These are phyloP conservation scores for Calonectria fujianensis DNA, from an alignment of 2,329 filamentous ascomycete species.

Conservation along the genomic window DNA sequence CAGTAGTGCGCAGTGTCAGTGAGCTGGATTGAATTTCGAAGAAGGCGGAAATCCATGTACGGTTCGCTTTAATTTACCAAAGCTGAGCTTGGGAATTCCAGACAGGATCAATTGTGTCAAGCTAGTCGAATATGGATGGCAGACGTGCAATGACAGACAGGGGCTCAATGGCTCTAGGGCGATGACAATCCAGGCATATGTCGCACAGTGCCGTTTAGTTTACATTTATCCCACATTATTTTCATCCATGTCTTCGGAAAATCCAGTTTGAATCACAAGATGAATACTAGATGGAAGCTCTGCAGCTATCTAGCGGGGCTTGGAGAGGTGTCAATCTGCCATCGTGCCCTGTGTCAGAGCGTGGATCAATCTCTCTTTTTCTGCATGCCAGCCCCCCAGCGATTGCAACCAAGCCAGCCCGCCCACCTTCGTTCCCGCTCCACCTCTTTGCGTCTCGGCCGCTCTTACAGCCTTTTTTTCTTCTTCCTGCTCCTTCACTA, in stretches of 20 bases:
- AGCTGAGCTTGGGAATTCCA: not conserved
- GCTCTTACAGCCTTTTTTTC: conserved; percentile 36
- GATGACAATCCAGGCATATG: too few relatives aligned
- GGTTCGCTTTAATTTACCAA: not conserved
- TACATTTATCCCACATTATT: too few relatives aligned
- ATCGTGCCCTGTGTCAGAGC: conserved; percentile 6
- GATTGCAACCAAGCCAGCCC: conserved; percentile 24
- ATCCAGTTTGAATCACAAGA: too few relatives aligned
- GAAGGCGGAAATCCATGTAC: not conserved
- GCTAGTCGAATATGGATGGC: not conserved
- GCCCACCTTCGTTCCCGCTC: conserved; percentile 34
- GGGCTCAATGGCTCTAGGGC: too few relatives aligned
- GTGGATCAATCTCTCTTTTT: conserved; percentile 12
- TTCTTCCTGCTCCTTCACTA: conserved; percentile 31
- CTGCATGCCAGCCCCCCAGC: conserved; percentile 17
- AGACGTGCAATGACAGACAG: too few relatives aligned
- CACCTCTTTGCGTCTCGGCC: conserved; percentile 34
- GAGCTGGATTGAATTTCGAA: not conserved
- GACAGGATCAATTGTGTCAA: not conserved
- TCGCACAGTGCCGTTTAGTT: too few relatives aligned
- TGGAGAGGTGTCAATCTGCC: conserved; percentile 6
- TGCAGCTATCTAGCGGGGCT: not conserved
- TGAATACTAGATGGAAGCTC: too few relatives aligned
- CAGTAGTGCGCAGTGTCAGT: not conserved
- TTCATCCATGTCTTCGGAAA: too few relatives aligned